phyloP scores from a whole-genome alignment of 2,329 filamentous ascomycete genomes.

The Fusarium sp. region DNA sequence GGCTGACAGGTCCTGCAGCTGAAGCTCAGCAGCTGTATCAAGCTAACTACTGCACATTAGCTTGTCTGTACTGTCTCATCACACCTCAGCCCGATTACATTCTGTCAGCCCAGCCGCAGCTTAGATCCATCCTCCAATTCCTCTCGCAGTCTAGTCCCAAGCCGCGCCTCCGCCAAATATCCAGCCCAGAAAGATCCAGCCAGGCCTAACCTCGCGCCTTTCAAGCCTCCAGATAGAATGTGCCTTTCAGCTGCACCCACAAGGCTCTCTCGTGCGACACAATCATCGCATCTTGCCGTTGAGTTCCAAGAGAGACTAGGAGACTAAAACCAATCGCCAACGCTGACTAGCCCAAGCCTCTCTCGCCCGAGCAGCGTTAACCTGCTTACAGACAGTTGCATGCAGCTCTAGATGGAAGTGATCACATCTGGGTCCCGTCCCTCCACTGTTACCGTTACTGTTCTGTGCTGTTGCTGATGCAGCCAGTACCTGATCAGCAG shows the following conservation, averaged over 20 bases:
- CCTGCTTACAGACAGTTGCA: neutral
- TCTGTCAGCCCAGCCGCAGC: conserved; percentile 35
- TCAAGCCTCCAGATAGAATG: conserved; percentile 22
- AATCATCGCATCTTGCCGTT: neutral
- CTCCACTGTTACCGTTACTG: neutral
- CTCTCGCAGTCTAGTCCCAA: conserved; percentile 26
- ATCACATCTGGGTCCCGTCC: conserved; percentile 9
- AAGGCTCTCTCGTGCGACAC: conserved; percentile 1
- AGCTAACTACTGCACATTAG: neutral
- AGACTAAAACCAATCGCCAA: neutral
- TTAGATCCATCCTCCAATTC: conserved; percentile 21
- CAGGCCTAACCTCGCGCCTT: conserved; percentile 25
- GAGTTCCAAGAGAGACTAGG: neutral
- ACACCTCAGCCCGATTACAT: conserved; percentile 21
- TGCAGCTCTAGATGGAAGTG: conserved; percentile 1
- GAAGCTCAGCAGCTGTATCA: neutral
- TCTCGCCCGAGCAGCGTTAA: neutral
- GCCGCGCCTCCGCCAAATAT: conserved; percentile 35
- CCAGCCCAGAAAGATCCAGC: conserved; percentile 31
- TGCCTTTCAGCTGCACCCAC: conserved; percentile 1
- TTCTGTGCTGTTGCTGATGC: neutral
- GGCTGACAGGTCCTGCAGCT: neutral
- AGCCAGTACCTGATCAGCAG: conserved; percentile 22
- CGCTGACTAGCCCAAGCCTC: neutral
- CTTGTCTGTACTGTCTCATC: neutral